Percentiles rank a stretch among this genome's conserved stretches.
Evolutionary conservation across 2,329 filamentous ascomycete species (phyloP).

Genomic region (Calcarisporium arbuscula): DNA sequence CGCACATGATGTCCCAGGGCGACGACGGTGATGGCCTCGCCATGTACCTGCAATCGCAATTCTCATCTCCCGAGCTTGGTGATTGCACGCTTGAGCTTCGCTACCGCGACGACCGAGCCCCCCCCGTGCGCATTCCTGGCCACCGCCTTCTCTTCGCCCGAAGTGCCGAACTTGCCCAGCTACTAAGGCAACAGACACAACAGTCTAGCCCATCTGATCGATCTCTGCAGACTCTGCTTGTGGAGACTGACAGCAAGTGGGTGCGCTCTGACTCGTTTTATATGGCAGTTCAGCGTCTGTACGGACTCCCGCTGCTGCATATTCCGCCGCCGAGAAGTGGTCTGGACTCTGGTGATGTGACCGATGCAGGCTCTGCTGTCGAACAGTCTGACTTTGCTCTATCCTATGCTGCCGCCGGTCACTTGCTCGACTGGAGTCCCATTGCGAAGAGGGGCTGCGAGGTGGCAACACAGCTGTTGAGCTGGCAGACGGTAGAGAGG

Average conservation of each 20-base stretch:
- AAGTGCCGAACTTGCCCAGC: constrained; percentile 29
- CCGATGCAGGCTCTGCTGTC: constrained; percentile 29
- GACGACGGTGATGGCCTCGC: constrained; percentile 31
- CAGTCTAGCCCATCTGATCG: constrained; percentile 21
- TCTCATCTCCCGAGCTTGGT: constrained; percentile 24
- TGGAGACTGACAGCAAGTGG: constrained; percentile 47
- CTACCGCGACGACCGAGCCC: constrained; percentile 32
- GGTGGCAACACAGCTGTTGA: constrained; percentile 50
- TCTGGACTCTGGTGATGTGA: constrained; percentile 22
- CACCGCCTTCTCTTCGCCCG: constrained; percentile 52
- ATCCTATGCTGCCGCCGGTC: constrained; percentile 58
- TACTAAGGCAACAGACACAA: constrained; percentile 20
- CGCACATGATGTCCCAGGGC: constrained; percentile 18
- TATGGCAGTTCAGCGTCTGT: constrained; percentile 51
- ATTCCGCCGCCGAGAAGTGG: constrained; percentile 22
- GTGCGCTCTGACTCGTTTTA: constrained; percentile 50
- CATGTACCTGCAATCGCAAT: constrained; percentile 32
- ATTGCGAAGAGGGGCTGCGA: constrained; percentile 53
- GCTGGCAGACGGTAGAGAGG: constrained; percentile 57
- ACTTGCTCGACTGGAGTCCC: constrained; percentile 47
- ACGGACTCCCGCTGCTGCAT: constrained; percentile 45
- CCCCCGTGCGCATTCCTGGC: constrained; percentile 39
- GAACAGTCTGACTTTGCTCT: constrained; percentile 51
- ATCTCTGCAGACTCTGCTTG: constrained; percentile 23
- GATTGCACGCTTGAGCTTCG: constrained; percentile 43